Percentiles rank a stretch among this genome's conserved stretches.
Conservation (phyloP, 148 eudicot genomes). For the Amaranthus palmeri region DNA sequence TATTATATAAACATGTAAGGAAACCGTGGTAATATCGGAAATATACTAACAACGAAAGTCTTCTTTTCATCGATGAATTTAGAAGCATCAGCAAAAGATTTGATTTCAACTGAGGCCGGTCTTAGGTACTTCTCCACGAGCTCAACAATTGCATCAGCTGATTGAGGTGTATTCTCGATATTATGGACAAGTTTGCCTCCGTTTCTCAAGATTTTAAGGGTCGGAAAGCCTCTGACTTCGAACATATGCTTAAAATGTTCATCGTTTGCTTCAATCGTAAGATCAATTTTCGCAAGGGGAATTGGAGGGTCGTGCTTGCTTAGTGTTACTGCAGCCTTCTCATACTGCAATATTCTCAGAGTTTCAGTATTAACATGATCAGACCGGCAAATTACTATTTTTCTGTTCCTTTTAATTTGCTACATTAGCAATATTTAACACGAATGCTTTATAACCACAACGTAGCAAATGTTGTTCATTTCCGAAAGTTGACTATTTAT, state of each 20-base stretch:
- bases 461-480: too few relatives aligned
- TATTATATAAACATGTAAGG: too few relatives aligned
- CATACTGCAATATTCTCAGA: constrained; percentile 40
- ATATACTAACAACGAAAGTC: constrained; percentile 57
- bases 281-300: constrained; percentile 69
- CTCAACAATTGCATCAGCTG: constrained; percentile 61
- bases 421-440: too few relatives aligned
- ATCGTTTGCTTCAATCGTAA: constrained; percentile 52
- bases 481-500: not conserved
- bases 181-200: constrained; percentile 51
- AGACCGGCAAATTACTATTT: too few relatives aligned
- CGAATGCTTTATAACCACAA: too few relatives aligned
- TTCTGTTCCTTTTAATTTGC: too few relatives aligned
- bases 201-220: constrained; percentile 60
- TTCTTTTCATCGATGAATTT: constrained; percentile 34
- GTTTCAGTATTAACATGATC: too few relatives aligned
- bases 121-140: constrained; percentile 67
- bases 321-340: constrained; percentile 67
- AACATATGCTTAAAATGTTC: constrained; percentile 37
- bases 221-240: constrained; percentile 57
- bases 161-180: constrained; percentile 73
- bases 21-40: too few relatives aligned
- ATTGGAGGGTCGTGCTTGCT: constrained; percentile 62
- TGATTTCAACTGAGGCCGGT: constrained; percentile 67
- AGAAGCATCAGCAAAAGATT: constrained; percentile 42